phyloP scores from a whole-genome alignment of 306 rosid species.

The Malus sieversii region DNA sequence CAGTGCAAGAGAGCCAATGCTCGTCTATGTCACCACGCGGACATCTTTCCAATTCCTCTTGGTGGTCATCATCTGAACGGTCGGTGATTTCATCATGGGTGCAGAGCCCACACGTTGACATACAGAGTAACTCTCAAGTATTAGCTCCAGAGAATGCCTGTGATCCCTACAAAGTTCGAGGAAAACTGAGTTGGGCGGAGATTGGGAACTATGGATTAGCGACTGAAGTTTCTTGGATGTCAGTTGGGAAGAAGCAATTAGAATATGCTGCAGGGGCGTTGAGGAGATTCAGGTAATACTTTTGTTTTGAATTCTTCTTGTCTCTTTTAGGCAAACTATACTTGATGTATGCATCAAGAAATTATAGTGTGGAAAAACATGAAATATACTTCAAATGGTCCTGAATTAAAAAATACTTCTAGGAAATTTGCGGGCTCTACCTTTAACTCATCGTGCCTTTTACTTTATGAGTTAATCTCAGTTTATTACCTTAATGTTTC shows the following conservation, averaged over 20 bases:
- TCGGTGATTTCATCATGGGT: slow-evolving; percentile 48
- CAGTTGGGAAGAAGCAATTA: slow-evolving; percentile 73
- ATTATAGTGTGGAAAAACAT: neutral
- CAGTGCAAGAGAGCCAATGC: slow-evolving; percentile 32
- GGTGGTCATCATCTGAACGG: slow-evolving; percentile 74
- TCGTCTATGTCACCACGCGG: slow-evolving; percentile 50
- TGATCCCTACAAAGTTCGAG: slow-evolving; percentile 64
- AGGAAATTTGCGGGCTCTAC: neutral
- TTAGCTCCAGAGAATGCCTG: slow-evolving; percentile 45
- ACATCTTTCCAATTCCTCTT: slow-evolving; percentile 53
- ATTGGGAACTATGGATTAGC: slow-evolving; percentile 59
- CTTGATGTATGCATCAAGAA: neutral
- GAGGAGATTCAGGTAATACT: slow-evolving; percentile 54
- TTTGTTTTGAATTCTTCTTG: neutral
- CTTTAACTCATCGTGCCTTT: neutral
- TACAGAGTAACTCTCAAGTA: slow-evolving; percentile 44
- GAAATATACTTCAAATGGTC: neutral
- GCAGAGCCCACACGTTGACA: slow-evolving; percentile 59
- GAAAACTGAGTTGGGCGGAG: slow-evolving; percentile 64
- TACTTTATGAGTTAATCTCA: too few species aligned
- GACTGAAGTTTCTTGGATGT: slow-evolving; percentile 82
- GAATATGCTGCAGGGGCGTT: slow-evolving; percentile 76
- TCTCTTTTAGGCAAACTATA: neutral
- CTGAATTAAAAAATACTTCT: neutral
- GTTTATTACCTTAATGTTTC: too few species aligned